Evolutionary conservation across 108 stramenopile species (phyloP), one percentile per base, ranked within the genome.

Genomic region (Nitzschia palea): DNA sequence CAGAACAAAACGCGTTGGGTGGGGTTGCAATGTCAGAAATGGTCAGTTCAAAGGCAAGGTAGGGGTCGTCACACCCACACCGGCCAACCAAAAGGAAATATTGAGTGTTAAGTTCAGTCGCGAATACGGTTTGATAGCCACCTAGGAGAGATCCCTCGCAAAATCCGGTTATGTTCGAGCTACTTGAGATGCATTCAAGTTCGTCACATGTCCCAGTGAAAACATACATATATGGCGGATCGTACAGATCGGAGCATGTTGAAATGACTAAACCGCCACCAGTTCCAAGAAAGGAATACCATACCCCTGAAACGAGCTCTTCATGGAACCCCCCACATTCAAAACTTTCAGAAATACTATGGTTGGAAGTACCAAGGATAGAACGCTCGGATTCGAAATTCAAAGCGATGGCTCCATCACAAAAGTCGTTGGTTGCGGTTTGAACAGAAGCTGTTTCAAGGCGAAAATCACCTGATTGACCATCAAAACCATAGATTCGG

Each of bases 71-170:
- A 34, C 54, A 18, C 0, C 25, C 4, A 22, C 73, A 65, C n/a
- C n/a, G n/a, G 9, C 33, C 28, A 28, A 74, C 73, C 32, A 59
- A 57, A 18, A 74, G 50, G 48, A 58, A 32, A 37, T 74, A 74
- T 18, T 65, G 36, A 20, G 33, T 50, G 27, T 42, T 51, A 31
- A 37, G 10, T 61, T 66, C 52, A 32, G 58, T 62, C 47, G 40
- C 9, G 62, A 65, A 67, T 4, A 53, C 23, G 3, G 45, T 53
- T 14, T 31, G 26, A 51, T 31, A 35, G 9, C 35, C 40, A 10
- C 36, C 64, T 31, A 27, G 44, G 34, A 36, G 65, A 15, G 64
- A 34, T 18, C n/a, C n/a, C n/a, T 66, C 55, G n/a, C 61, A 65
- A 44, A 36, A 61, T 30, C 59, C 65, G 28, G 50, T 51, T 1